Percentiles rank a stretch among this genome's conserved stretches.
Evolutionary conservation across 306 rosid genomes (phyloP).

Genomic region (Begonia masoniana): DNA sequence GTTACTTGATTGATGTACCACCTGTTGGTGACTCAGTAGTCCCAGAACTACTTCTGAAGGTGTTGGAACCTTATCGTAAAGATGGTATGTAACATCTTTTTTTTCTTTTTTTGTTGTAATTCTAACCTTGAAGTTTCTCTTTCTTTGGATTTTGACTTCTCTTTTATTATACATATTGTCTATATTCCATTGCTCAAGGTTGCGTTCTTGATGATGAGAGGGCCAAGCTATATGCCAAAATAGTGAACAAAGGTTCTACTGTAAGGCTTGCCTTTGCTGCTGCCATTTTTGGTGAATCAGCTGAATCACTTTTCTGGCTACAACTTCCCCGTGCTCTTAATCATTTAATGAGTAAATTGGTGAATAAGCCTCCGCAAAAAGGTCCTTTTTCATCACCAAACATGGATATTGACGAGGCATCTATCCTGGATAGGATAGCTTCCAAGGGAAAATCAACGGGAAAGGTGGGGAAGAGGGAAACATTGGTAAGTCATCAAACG

Average conservation of each 20-base stretch:
- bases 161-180: slow-evolving; percentile 16
- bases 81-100: slow-evolving; percentile 45
- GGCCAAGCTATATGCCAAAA: slow-evolving; percentile 78
- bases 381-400: slow-evolving; percentile 18
- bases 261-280: slow-evolving; percentile 89
- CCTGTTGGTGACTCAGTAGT: slow-evolving; percentile 80
- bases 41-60: slow-evolving; percentile 90
- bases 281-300: slow-evolving; percentile 75
- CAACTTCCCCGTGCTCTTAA: slow-evolving; percentile 74
- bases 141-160: slow-evolving; percentile 5
- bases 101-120: slow-evolving; percentile 7
- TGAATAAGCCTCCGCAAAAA: slow-evolving; percentile 44
- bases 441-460: slow-evolving; percentile 62
- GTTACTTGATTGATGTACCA: slow-evolving; percentile 58
- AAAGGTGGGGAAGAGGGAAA: slow-evolving; percentile 40
- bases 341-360: slow-evolving; percentile 57
- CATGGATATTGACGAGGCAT: slow-evolving; percentile 47
- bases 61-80: slow-evolving; percentile 81
- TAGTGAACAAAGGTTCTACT: slow-evolving; percentile 69
- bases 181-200: slow-evolving; percentile 37
- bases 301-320: slow-evolving; percentile 95
- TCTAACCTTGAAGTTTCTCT: slow-evolving; percentile 12
- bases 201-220: slow-evolving; percentile 84
- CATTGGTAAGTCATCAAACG: slow-evolving; percentile 30
- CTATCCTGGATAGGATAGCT: slow-evolving; percentile 61